Base-by-base conservation (phyloP, 306 rosid genomes). In the Quercus parvula region DNA sequence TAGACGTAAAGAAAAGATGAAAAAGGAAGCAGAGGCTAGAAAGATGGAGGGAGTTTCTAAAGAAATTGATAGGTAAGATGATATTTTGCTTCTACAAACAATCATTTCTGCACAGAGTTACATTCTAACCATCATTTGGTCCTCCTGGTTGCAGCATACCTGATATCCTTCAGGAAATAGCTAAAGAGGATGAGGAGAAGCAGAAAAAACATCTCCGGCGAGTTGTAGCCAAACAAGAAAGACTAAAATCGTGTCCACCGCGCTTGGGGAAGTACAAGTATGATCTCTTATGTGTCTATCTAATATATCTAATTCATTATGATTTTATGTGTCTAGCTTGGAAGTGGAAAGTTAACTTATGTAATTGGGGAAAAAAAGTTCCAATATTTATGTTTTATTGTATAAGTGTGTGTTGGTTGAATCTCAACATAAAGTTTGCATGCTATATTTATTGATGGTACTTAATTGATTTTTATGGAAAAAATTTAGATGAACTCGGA, bases 181-280 rank as follows among this genome's bases (percentile, higher is more conserved):
- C 89, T 52, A 73, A 85, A 77, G 99, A 93, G 62, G 99, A 93
- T 0, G 85, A 88, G 78, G 92, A 93, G 85, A 89, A 86, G 87
- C 70, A 86, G 35, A 91, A 68, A 63, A 90, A 73, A 81, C 93
- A 77, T 76, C 72, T 91, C 73, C 85, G 98, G 86, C 89, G 87
- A 49, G 84, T 84, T 24, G 88, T 87, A 76, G 96, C 94, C 54
- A 93, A 87, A 82, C 84, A 91, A 81, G 99, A 96, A 70, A 88
- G 84, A 84, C 81, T 90, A 18, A 93, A 90, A 78, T 17, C 88
- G 57, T 76, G 89, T 62, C 98, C 98, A 33, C 94, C 99, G 9
- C 93, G 98, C 62, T 51, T 93, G 81, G 99, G 99, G 63, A 96
- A 83, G 84, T 84, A 93, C 92, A 96, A 90, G 99, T 93, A 87